These are phyloP conservation scores for Amaranthus tricolor DNA, from an alignment of 179 eudicot species.

Conservation along the genomic window DNA sequence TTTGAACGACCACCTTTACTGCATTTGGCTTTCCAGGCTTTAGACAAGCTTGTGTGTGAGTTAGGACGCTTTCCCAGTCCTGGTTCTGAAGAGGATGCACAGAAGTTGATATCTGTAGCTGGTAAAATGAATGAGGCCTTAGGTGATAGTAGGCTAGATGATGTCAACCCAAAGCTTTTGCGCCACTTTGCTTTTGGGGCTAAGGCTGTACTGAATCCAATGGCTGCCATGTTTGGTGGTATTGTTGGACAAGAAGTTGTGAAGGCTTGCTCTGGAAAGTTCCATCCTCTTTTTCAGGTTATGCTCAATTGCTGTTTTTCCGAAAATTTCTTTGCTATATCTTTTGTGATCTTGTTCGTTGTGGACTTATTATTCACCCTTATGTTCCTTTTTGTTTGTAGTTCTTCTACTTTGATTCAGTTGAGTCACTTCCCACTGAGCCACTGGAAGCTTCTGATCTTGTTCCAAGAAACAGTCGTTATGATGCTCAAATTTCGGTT, in stretches of 20 bases:
- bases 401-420: slow-evolving; percentile 95
- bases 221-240: slow-evolving; percentile 99
- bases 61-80: slow-evolving; percentile 66
- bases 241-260: slow-evolving; percentile 88
- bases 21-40: slow-evolving; percentile 85
- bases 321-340: neutral
- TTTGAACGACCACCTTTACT: slow-evolving; percentile 80
- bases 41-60: slow-evolving; percentile 62
- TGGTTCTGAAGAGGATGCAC: slow-evolving; percentile 87
- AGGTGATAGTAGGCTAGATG: slow-evolving; percentile 57
- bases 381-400: slow-evolving; percentile 22
- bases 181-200: slow-evolving; percentile 78
- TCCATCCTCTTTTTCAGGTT: slow-evolving; percentile 92
- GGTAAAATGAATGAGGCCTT: slow-evolving; percentile 45
- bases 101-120: slow-evolving; percentile 65
- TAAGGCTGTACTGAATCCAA: slow-evolving; percentile 84
- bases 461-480: slow-evolving; percentile 75
- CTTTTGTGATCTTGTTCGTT: neutral
- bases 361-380: neutral
- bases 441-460: slow-evolving; percentile 59
- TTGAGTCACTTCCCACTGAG: slow-evolving; percentile 82
- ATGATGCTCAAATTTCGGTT: slow-evolving; percentile 91
- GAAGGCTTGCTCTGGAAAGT: slow-evolving; percentile 97
- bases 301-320: neutral
- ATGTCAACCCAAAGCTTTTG: slow-evolving; percentile 58